phyloP scores from a whole-genome alignment of 148 eudicot genomes.

The Fagopyrum tataricum region DNA sequence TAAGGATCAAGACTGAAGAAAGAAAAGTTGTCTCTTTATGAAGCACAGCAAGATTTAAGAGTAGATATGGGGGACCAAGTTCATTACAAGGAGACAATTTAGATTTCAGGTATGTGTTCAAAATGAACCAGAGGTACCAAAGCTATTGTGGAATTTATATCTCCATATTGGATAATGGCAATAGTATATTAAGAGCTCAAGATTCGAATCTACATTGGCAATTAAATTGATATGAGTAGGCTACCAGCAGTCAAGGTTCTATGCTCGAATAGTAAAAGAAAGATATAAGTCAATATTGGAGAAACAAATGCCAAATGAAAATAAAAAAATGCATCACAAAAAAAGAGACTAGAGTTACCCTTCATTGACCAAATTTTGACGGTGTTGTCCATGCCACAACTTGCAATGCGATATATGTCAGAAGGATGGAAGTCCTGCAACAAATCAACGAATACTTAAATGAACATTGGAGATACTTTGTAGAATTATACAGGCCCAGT shows the following conservation, averaged over 20 bases:
- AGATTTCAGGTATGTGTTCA: neutral
- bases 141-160: neutral
- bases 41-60: neutral
- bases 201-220: neutral
- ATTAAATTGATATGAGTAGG: neutral
- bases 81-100: neutral
- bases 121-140: neutral
- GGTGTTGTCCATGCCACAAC: constrained; percentile 98
- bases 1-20: neutral
- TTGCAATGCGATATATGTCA: constrained; percentile 89
- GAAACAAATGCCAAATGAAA: neutral
- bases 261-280: neutral
- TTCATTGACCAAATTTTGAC: constrained; percentile 99
- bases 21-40: neutral
- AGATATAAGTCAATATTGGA: neutral
- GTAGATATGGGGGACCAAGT: neutral
- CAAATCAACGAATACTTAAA: neutral
- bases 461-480: neutral
- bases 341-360: constrained; percentile 33
- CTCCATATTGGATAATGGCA: neutral
- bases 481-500: neutral
- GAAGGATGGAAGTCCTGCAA: constrained; percentile 94
- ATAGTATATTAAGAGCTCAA: neutral
- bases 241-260: neutral
- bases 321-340: neutral